Base-by-base conservation (phyloP, 208 protist species). In the Leptomonas pyrrhocoris region DNA sequence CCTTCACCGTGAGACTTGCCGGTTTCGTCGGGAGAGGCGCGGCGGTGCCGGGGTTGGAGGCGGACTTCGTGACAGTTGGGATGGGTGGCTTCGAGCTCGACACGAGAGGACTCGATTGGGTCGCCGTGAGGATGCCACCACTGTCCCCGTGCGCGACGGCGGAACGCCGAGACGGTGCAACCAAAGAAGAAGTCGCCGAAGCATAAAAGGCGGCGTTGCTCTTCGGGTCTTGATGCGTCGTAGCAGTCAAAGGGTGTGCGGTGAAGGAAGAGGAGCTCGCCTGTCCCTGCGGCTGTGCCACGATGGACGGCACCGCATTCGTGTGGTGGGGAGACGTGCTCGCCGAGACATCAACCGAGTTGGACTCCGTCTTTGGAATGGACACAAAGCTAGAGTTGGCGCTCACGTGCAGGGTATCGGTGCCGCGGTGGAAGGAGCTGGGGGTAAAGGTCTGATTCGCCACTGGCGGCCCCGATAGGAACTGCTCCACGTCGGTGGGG, bases 301-400 rank as follows among this genome's bases (percentile, higher is more conserved):
- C 49, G 19, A 67, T 16, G n/a, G 46, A 56, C 2, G 63, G 38
- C 16, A n/a, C 58, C 23, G 46, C 38, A 23, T 48, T 65, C 25
- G 49, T 53, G 16, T 43, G 49, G 50, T 23, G 43, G 25, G 31
- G 49, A 9, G 54, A 56, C 25, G 51, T 46, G 43, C 12, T 43
- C 8, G 58, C 34, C 21, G 69, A 57, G 15, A 65, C 40, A 51
- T 63, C 54, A 19, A 53, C 62, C 31, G 71, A 50, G 2, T 28
- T 42, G 1, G 40, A 36, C 38, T 2, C 73, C n/a, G 56, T 40
- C 36, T 64, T 70, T 8, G 67, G 50, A 55, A 77, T 56, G 9
- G 72, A 67, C 36, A 77, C 69, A 45, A 80, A 78, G 68, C 71
- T 83, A 12, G 81, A 69, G 60, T 67, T 63, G 11, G 61, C 42